phyloP scores from a whole-genome alignment of 129 eudicot genomes.

The Solidago caesia region DNA sequence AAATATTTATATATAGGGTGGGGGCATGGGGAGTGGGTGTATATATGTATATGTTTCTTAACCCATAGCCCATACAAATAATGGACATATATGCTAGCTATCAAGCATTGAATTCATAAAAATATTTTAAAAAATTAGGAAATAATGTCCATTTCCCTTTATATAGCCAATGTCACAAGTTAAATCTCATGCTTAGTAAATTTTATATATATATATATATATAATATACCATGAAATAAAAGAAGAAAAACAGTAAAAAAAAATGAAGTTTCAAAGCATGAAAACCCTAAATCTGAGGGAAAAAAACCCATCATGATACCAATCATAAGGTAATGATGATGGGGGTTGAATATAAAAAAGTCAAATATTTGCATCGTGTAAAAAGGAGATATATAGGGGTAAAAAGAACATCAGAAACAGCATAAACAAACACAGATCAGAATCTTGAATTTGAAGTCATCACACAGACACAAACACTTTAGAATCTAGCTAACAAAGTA shows the following conservation, averaged over 20 bases:
- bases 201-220: neutral
- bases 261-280: neutral
- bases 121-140: neutral
- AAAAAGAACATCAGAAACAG: constrained; percentile 9
- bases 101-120: constrained; percentile 11
- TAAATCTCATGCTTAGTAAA: constrained; percentile 15
- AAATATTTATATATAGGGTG: constrained; percentile 10
- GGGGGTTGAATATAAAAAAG: constrained; percentile 24
- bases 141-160: constrained; percentile 4
- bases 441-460: constrained; percentile 29
- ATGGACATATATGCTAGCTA: constrained; percentile 15
- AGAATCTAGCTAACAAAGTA: constrained; percentile 25
- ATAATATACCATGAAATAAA: neutral
- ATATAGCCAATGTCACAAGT: constrained; percentile 3
- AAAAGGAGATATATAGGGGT: constrained; percentile 13
- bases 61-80: constrained; percentile 1
- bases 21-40: neutral
- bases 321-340: constrained; percentile 43
- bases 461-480: constrained; percentile 22
- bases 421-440: constrained; percentile 28
- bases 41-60: neutral
- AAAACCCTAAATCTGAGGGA: constrained; percentile 36
- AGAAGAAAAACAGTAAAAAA: neutral
- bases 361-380: constrained; percentile 30
- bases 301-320: constrained; percentile 24